Conservation (phyloP, 2,329 filamentous ascomycete genomes). For the Aspergillus fumigatiaffinis region DNA sequence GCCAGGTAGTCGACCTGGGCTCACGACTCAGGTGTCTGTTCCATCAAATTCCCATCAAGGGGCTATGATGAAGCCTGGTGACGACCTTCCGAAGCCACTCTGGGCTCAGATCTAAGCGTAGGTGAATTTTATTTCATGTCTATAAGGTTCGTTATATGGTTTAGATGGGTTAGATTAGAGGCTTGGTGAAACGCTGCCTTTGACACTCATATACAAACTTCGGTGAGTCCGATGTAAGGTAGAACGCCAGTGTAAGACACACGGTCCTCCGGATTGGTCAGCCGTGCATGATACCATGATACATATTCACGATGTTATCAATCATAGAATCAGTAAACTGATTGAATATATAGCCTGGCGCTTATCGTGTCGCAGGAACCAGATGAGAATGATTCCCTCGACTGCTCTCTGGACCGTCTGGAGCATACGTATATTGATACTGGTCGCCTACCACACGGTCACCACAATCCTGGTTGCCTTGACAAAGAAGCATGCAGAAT, state of each 20-base stretch:
- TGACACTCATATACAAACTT: neutral
- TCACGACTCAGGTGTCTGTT: slow-evolving; percentile 18
- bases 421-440: neutral
- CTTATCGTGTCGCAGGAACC: neutral
- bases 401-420: neutral
- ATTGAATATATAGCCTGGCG: neutral
- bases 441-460: neutral
- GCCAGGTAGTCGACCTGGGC: slow-evolving; percentile 22
- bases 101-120: slow-evolving; percentile 33
- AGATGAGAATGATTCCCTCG: neutral
- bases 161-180: neutral
- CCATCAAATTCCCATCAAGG: slow-evolving; percentile 23
- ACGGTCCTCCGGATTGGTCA: neutral
- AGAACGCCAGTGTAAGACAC: neutral
- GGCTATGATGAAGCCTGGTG: slow-evolving; percentile 29
- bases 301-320: neutral
- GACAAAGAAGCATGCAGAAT: too few species aligned
- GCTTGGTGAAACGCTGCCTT: neutral
- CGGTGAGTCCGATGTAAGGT: neutral
- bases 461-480: neutral
- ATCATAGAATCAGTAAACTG: neutral
- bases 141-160: neutral
- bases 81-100: slow-evolving; percentile 35
- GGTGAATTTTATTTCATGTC: slow-evolving; percentile 1
- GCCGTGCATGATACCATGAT: neutral